phyloP scores from a whole-genome alignment of 2,329 filamentous ascomycete species.

The Colletotrichum filicis region DNA sequence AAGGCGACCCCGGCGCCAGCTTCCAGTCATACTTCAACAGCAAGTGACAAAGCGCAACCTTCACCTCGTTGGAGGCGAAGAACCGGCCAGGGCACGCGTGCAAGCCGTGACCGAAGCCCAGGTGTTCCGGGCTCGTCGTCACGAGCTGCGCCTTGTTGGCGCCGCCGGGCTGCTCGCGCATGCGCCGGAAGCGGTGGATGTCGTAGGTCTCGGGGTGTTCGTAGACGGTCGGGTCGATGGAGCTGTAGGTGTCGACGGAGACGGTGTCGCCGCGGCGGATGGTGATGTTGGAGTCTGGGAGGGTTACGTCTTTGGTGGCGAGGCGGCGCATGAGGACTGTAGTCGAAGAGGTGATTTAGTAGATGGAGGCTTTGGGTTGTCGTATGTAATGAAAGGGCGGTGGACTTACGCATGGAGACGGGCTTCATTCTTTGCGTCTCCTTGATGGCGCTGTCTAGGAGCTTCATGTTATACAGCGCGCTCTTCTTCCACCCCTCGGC shows the following conservation, averaged over 20 bases:
- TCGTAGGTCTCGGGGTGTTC: conserved; percentile 6
- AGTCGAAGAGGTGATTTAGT: too few relatives aligned
- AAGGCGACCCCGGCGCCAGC: background rate
- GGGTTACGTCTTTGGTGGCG: background rate
- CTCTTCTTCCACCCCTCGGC: too few relatives aligned
- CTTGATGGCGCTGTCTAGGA: too few relatives aligned
- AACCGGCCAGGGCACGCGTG: background rate
- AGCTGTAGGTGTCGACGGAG: background rate
- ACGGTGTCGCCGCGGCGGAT: background rate
- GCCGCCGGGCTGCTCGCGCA: conserved; percentile 18
- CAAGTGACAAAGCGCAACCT: background rate
- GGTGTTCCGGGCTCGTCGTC: conserved; percentile 46
- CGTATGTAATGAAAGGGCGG: too few relatives aligned
- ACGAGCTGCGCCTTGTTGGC: conserved; percentile 50
- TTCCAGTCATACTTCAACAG: background rate
- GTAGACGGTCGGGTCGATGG: background rate
- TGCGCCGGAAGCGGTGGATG: conserved; percentile 3
- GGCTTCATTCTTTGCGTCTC: too few relatives aligned
- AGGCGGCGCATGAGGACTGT: too few relatives aligned
- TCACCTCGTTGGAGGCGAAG: background rate
- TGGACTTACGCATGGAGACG: too few relatives aligned
- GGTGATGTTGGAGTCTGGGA: background rate
- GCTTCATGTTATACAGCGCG: too few relatives aligned
- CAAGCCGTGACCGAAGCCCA: conserved; percentile 50
- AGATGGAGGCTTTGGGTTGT: too few relatives aligned